These are phyloP conservation scores for Pseudogymnoascus pannorum DNA, from an alignment of 2,329 filamentous ascomycete species.

Conservation along the genomic window DNA sequence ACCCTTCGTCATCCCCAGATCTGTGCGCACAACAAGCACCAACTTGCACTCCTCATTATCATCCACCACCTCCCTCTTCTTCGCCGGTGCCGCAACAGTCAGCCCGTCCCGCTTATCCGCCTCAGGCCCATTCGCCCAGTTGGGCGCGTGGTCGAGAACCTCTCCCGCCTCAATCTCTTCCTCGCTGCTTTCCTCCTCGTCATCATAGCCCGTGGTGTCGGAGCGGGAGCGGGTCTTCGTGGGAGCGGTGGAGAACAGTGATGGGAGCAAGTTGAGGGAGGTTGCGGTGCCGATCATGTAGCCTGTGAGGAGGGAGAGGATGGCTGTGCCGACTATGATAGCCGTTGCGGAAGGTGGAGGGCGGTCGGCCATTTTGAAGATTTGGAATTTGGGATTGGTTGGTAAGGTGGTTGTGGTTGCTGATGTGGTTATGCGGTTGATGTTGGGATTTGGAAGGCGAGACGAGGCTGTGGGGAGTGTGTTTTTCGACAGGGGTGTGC, in stretches of 20 bases:
- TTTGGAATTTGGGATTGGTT: not conserved
- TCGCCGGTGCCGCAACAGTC: conserved; percentile 12
- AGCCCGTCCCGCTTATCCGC: conserved; percentile 54
- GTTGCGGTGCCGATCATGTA: conserved; percentile 72
- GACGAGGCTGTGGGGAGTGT: not conserved
- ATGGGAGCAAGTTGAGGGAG: conserved; percentile 66
- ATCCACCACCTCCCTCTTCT: conserved; percentile 18
- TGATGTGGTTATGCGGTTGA: not conserved
- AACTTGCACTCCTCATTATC: conserved; percentile 81
- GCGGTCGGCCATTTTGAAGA: not conserved
- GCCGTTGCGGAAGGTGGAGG: conserved; percentile 27
- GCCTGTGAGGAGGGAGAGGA: conserved; percentile 67
- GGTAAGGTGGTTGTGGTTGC: not conserved
- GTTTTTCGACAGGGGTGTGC: not conserved
- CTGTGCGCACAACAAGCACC: conserved; percentile 83
- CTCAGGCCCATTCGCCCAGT: conserved; percentile 56
- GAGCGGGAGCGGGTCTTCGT: conserved; percentile 26
- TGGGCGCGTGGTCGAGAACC: conserved; percentile 57
- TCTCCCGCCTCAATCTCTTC: conserved; percentile 57
- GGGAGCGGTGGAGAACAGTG: conserved; percentile 32
- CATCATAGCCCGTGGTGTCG: conserved; percentile 47
- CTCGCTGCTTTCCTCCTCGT: conserved; percentile 62
- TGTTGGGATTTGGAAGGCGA: not conserved
- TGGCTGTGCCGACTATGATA: conserved; percentile 64
- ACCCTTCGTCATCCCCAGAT: conserved; percentile 98